Evolutionary conservation across 371 early-diverging fungal genomes (phyloP).

Genomic region (Syncephalis fuscata): DNA sequence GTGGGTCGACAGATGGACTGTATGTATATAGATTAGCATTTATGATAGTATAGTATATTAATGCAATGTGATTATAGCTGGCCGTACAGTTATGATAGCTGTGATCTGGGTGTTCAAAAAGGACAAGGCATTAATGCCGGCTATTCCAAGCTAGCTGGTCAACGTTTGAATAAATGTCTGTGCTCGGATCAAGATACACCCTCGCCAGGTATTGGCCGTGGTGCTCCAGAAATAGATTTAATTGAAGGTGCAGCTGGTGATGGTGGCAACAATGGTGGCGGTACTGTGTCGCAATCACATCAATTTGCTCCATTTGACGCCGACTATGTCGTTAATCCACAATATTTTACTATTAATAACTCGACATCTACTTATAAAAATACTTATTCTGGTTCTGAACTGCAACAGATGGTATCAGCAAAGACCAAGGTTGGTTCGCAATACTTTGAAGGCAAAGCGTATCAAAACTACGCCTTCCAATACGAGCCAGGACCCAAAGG

Average conservation of each 20-base stretch:
- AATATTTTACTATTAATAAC: background rate
- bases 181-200: slow-evolving; percentile 25
- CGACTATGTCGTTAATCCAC: background rate
- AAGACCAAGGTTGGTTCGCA: background rate
- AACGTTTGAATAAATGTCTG: slow-evolving; percentile 28
- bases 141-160: slow-evolving; percentile 13
- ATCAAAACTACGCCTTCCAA: slow-evolving; percentile 1
- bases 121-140: slow-evolving; percentile 14
- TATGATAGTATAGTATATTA: too few relatives aligned
- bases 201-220: slow-evolving; percentile 27
- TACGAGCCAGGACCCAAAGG: slow-evolving; percentile 4
- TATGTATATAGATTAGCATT: slow-evolving; percentile 1
- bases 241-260: slow-evolving; percentile 16
- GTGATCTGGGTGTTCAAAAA: slow-evolving; percentile 24
- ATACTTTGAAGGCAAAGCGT: background rate
- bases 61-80: slow-evolving; percentile 1
- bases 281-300: slow-evolving; percentile 5
- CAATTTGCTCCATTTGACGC: slow-evolving; percentile 8
- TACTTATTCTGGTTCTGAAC: background rate
- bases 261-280: background rate
- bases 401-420: slow-evolving; percentile 5
- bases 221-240: slow-evolving; percentile 37
- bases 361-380: background rate
- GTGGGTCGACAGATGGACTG: slow-evolving; percentile 31
- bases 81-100: slow-evolving; percentile 33